Base-by-base conservation (phyloP, 345 rosid genomes). In the Citrus trifoliata region DNA sequence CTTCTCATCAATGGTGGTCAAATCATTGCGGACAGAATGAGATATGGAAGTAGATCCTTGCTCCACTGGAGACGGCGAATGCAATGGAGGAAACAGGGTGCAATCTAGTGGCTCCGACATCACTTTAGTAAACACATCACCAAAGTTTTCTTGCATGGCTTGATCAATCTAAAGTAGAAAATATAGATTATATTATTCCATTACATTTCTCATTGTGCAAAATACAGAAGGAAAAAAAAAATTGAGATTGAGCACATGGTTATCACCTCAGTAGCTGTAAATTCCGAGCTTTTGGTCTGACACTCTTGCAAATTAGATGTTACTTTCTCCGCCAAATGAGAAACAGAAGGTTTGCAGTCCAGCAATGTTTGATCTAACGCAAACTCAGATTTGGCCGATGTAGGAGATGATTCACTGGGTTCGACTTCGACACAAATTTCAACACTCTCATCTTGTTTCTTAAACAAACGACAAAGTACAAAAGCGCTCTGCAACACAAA, bases 391-490 rank as follows among this genome's bases (percentile, higher is more conserved):
- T 71, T 80, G 56, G 40, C 82, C 12, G 75, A 62, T 0, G 83
- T 76, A 65, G 89, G 91, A 75, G 89, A 83, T n/a, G 77, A 84
- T 18, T 67, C 75, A 77, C 55, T 58, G 6, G 80, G 80, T 33
- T 86, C 89, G 78, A 78, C 81, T 63, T 87, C 94, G 65, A 83
- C 88, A 59, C 69, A 67, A 78, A 63, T 86, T 65, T 82, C 85
- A 35, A 79, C 85, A 25, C 51, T 77, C 56, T 75, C 80, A 35
- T 89, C 94, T 78, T 90, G 84, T 79, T 93, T 93, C 87, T 90
- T 92, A 77, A 93, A 90, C 81, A 93, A 72, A 35, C 91, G 92
- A 60, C 87, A 87, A 62, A 93, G 87, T 1, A 92, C 98, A 84
- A 80, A 93, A 0, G 91, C 85, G 83, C 75, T 83, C 98, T 93